Evolutionary conservation across 2,329 filamentous ascomycete genomes (phyloP).

Genomic region (Ophiostoma fasciatum): DNA sequence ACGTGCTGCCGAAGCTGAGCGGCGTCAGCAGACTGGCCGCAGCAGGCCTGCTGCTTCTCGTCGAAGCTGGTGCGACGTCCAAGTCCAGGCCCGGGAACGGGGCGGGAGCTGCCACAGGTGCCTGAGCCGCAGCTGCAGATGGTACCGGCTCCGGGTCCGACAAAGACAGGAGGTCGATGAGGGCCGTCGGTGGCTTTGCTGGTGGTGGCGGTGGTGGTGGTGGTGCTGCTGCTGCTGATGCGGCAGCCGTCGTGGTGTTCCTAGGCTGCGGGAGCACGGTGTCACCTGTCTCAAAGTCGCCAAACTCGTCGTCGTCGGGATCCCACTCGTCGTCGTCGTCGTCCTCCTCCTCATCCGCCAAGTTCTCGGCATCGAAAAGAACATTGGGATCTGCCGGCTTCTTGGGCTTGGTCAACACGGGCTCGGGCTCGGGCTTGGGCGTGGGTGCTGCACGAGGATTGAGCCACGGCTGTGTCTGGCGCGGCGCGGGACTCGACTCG

Average conservation of each 20-base stretch:
- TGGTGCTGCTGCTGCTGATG: background rate
- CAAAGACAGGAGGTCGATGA: conserved; percentile 11
- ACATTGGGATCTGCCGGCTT: conserved; percentile 33
- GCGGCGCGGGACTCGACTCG: background rate
- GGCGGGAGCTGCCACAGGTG: no score
- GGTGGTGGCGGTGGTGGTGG: background rate
- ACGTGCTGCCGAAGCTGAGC: conserved; percentile 17
- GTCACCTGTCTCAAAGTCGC: conserved; percentile 17
- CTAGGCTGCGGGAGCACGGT: background rate
- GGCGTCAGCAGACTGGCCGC: conserved; percentile 18
- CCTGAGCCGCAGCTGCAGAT: no score
- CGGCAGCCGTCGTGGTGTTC: background rate
- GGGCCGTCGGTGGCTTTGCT: background rate
- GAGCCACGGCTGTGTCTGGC: background rate
- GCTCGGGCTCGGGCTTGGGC: conserved; percentile 3
- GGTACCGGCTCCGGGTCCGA: conserved; percentile 8
- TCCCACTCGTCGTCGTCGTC: conserved; percentile 25
- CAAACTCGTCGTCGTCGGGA: conserved; percentile 14
- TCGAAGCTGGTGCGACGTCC: background rate
- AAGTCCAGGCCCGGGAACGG: no score
- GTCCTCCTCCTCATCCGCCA: no score
- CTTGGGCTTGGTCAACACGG: no score
- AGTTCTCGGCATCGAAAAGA: conserved; percentile 51
- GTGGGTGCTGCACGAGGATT: background rate
- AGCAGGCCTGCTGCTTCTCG: background rate